A percentile compares a stretch with the other conserved stretches of the same genome.
These are phyloP conservation scores for Leptographium galeiforme DNA, from an alignment of 2,329 filamentous ascomycete species.

Conservation along the genomic window DNA sequence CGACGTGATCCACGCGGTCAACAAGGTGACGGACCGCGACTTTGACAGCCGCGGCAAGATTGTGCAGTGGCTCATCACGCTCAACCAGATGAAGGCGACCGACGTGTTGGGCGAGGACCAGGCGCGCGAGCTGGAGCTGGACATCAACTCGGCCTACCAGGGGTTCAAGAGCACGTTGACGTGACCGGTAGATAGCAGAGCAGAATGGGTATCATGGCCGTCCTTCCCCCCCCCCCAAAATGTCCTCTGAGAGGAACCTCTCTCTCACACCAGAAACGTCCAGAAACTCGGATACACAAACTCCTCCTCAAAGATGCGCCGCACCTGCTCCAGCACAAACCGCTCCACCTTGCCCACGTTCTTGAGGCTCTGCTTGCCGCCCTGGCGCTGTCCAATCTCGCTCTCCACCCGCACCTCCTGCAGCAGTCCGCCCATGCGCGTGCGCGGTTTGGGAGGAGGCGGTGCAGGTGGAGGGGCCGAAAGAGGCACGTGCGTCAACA, in stretches of 20 bases:
- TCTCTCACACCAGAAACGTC: conserved; percentile 71
- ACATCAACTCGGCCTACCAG: conserved; percentile 88
- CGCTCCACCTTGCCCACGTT: conserved; percentile 98
- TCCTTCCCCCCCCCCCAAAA: no score
- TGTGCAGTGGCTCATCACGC: conserved; percentile 90
- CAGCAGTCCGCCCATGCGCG: conserved; percentile 56
- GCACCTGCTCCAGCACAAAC: conserved; percentile 91
- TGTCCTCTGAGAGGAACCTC: no score
- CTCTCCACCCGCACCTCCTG: conserved; percentile 94
- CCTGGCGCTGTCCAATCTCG: conserved; percentile 86
- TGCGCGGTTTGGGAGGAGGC: background rate
- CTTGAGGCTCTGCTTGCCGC: conserved; percentile 87
- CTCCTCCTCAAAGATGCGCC: conserved; percentile 95
- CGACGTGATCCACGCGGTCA: conserved; percentile 92
- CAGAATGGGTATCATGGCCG: background rate
- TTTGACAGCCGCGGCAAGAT: conserved; percentile 96
- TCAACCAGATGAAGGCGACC: conserved; percentile 96
- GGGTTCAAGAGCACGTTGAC: conserved; percentile 76
- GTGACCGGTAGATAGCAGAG: conserved; percentile 16
- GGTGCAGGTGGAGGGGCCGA: no score
- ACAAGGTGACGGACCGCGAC: conserved; percentile 88
- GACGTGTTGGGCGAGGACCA: conserved; percentile 83
- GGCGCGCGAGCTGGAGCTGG: conserved; percentile 76
- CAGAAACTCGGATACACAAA: conserved; percentile 98
- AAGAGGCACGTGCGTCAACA: background rate